Evolutionary conservation across 352 stramenopile genomes (phyloP), one percentile per base, ranked within the genome.

Genomic region (Pythium insidiosum): DNA sequence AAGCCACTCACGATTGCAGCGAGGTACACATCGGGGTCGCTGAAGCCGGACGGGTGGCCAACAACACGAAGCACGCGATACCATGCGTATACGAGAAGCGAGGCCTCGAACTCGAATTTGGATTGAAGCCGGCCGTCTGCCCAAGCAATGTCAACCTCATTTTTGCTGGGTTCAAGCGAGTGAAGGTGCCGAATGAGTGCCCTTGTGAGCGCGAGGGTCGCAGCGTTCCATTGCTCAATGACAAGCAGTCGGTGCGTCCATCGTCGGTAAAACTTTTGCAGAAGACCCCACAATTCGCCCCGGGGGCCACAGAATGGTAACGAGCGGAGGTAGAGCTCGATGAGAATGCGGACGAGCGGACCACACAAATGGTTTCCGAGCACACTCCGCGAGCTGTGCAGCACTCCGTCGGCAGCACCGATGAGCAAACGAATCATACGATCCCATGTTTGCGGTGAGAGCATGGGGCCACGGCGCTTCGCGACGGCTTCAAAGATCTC

Each of bases 231-330:
- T 50, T 94, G 81, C 55, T 94, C 81, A 12, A 94, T 84, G 16
- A 94, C 81, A n/a, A 87, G 38, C 6, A 69, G 62, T n/a, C 81
- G 76, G 38, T 94, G 81, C 38, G 88, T 89, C 81, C 81, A 91
- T 6, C 81, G 74, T 0, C 81, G 72, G 36, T 79, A 94, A 44
- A 94, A 94, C 40, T 90, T 94, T 39, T 90, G 78, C 43, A 94
- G 40, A 28, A 94, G 41, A 33, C 70, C 74, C 78, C 78, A 94
- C 5, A 81, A 56, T 21, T 94, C 81, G 25, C 77, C 70, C 22
- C 73, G 62, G 5, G 80, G 76, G 6, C 81, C 81, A 25, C 77
- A 91, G 19, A 75, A 56, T 12, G 61, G 56, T 21, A 94, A 54
- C 22, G 81, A 91, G 25, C 78, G 69, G 38, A 89, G 35, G 53